A percentile compares a stretch with the other conserved stretches of the same genome.
Conservation (phyloP, 495 filamentous ascomycete species). For the Hypoxylon rickii region DNA sequence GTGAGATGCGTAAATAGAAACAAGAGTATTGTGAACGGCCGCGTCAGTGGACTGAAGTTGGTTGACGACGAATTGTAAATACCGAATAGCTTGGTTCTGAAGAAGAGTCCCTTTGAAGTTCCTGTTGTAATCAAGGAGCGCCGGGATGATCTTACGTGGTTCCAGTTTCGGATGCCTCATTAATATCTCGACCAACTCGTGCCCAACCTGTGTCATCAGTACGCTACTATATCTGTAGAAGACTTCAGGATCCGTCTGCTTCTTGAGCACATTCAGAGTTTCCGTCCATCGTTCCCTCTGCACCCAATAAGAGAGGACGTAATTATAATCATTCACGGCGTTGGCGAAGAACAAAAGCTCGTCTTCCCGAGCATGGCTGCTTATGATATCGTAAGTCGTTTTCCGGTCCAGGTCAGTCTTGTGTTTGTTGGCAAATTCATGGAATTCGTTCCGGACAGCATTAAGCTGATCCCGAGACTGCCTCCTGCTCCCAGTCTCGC, state of each 20-base stretch:
- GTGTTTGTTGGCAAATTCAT: slow-evolving; percentile 83
- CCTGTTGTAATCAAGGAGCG: slow-evolving; percentile 89
- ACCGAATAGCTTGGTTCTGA: slow-evolving; percentile 92
- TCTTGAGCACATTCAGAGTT: slow-evolving; percentile 82
- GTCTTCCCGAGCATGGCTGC: slow-evolving; percentile 90
- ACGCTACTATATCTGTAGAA: slow-evolving; percentile 96
- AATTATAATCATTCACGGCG: slow-evolving; percentile 86
- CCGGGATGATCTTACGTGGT: slow-evolving; percentile 86
- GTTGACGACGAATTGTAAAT: slow-evolving; percentile 91
- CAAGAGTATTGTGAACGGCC: slow-evolving; percentile 95
- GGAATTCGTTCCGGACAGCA: slow-evolving; percentile 73
- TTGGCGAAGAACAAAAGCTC: slow-evolving; percentile 91
- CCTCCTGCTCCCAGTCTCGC: slow-evolving; percentile 67
- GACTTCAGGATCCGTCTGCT: slow-evolving; percentile 86
- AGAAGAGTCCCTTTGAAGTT: slow-evolving; percentile 62
- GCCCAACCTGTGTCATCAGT: slow-evolving; percentile 85
- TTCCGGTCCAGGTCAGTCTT: slow-evolving; percentile 85
- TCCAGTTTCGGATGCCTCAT: slow-evolving; percentile 92
- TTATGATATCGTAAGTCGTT: slow-evolving; percentile 94
- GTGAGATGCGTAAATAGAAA: slow-evolving; percentile 93
- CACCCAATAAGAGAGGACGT: slow-evolving; percentile 95
- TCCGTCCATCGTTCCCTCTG: slow-evolving; percentile 95
- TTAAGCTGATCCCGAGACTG: slow-evolving; percentile 75
- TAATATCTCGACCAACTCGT: slow-evolving; percentile 86
- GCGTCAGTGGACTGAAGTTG: slow-evolving; percentile 80